Base-by-base conservation (phyloP, 1,284 basidiomycete species). In the Ganoderma leucocontextum region DNA sequence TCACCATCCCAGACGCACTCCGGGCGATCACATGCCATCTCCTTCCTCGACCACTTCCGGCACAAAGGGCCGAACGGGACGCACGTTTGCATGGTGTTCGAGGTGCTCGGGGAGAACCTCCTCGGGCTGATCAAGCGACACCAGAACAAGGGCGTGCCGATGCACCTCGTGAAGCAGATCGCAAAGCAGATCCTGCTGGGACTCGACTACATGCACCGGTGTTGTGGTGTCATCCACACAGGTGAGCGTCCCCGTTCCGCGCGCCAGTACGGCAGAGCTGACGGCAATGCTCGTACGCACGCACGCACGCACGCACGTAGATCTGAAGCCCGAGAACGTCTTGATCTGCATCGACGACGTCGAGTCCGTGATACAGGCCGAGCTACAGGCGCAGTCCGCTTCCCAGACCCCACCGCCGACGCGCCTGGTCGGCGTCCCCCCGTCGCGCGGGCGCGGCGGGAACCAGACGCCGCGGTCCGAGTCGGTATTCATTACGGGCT, bases 81-180 rank as follows among this genome's bases (percentile, higher is more conserved):
- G 22, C 97, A 99, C 82, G 95, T 99, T 72, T 99, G 98, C 87
- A 99, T 99, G 97, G 97, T 99, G 19, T 99, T 99, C 78, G 97
- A 99, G 82, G 98, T 99, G 42, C 88, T 99, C 12, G 97, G 98
- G 67, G 98, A 99, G 83, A 99, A 98, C 79, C 84, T 99, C n/a
- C 89, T 99, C 0, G 97, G 97, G 2, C 88, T 99, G 75, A 98
- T 99, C 87, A 98, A 98, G 82, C 90, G 97, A 25, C 95, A 98
- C 82, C 92, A 94, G 82, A 93, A 93, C 80, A 95, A 95, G 75
- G 97, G 98, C 71, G 96, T 99, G 0, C 97, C 98, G 3, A 94
- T 96, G 83, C 91, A 88, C 70, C 87, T 99, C 75, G 96, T 98
- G 74, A 95, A 93, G 78, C 97, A 99, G 81, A 99, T 99, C 77